phyloP scores from a whole-genome alignment of 2,329 filamentous ascomycete genomes.

The Hypoxylon sp. region DNA sequence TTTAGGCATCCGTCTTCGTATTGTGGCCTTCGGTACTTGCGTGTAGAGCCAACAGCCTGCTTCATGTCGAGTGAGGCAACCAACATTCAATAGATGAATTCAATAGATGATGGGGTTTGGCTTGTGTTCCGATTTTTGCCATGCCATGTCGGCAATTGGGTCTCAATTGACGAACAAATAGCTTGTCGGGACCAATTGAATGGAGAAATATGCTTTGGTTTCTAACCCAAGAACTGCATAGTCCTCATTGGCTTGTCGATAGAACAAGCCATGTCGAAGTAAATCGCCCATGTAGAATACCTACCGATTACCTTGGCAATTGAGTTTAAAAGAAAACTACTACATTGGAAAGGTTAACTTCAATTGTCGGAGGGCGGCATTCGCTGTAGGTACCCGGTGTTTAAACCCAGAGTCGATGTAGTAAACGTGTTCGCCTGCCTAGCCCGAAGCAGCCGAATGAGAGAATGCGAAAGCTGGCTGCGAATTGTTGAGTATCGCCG shows the following conservation, averaged over 20 bases:
- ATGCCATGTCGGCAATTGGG: slow-evolving; percentile 38
- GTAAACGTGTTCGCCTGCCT: slow-evolving; percentile 12
- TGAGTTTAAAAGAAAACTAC: slow-evolving; percentile 24
- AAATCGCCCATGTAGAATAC: neutral
- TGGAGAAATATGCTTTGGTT: slow-evolving; percentile 10
- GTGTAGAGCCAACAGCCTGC: slow-evolving; percentile 16
- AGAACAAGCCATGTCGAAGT: neutral
- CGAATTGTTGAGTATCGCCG: slow-evolving; percentile 12
- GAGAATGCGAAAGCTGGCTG: slow-evolving; percentile 13
- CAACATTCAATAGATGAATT: slow-evolving; percentile 13
- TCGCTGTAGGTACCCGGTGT: neutral
- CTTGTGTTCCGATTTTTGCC: slow-evolving; percentile 20
- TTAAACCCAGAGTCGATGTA: neutral
- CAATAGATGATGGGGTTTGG: slow-evolving; percentile 14
- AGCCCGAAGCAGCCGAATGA: slow-evolving; percentile 18
- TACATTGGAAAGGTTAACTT: slow-evolving; percentile 7
- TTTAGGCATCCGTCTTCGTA: slow-evolving; percentile 41
- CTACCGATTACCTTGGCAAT: slow-evolving; percentile 23
- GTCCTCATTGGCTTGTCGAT: neutral
- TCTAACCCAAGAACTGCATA: slow-evolving; percentile 3
- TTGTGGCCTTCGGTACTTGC: slow-evolving; percentile 34
- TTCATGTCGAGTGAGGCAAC: slow-evolving; percentile 32
- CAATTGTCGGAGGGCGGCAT: neutral
- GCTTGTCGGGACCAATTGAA: slow-evolving; percentile 32
- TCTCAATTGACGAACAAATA: slow-evolving; percentile 32